Evolutionary conservation across 345 rosid species (phyloP).

Genomic region (Eucalyptus polybractea): DNA sequence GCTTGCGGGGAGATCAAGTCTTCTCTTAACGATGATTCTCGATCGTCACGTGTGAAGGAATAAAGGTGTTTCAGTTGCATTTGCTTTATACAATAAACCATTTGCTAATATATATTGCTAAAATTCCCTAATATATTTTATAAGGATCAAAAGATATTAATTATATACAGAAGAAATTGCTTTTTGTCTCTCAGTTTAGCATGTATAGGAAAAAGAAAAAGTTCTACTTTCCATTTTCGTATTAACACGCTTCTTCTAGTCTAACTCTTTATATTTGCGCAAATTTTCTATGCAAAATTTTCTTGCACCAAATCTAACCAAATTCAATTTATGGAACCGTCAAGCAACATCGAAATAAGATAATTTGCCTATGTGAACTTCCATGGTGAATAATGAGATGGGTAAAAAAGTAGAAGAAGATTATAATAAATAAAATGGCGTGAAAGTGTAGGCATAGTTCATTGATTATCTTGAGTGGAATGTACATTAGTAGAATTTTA

Average conservation of each 20-base stretch:
- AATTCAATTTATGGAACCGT: neutral
- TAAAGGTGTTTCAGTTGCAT: neutral
- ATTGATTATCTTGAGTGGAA: neutral
- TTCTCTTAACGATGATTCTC: neutral
- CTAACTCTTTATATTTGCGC: neutral
- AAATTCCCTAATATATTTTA: neutral
- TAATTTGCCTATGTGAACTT: neutral
- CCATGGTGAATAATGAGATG: neutral
- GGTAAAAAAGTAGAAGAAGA: neutral
- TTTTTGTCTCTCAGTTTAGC: neutral
- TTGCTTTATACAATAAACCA: neutral
- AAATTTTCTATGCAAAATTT: neutral
- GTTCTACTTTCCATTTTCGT: neutral
- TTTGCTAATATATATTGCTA: neutral
- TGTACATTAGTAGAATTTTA: neutral
- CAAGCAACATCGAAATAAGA: neutral
- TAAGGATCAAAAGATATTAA: neutral
- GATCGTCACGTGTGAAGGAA: neutral
- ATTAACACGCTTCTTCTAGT: neutral
- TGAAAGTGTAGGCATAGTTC: neutral
- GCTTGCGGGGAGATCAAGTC: neutral
- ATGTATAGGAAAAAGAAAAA: neutral
- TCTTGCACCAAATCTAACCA: neutral
- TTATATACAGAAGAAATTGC: neutral
- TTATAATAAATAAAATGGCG: neutral